Evolutionary conservation across 495 filamentous ascomycete species (phyloP), one percentile per base, ranked within the genome.

Genomic region (Durotheca rogersii): DNA sequence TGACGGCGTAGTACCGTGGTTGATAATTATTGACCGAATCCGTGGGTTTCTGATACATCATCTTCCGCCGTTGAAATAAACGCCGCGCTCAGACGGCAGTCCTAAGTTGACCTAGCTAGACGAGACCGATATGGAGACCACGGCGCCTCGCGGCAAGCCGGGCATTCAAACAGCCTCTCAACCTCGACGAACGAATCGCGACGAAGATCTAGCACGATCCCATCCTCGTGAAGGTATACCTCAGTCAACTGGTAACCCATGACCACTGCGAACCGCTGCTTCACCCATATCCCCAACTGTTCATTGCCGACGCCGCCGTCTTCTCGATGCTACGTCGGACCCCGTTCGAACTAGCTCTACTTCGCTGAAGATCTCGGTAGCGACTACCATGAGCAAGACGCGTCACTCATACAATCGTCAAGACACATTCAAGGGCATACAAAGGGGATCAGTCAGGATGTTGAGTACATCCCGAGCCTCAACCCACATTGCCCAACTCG

Each of bases 301-400:
- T 19, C n/a, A n/a, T n/a, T 12, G 16, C 7, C 19, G 27, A 9
- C 23, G 41, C 15, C 9, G 30, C 20, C 4, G 1, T 19, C 10
- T 35, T 12, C 36, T 17, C 9, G n/a, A n/a, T n/a, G n/a, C n/a
- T n/a, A n/a, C n/a, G n/a, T n/a, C n/a, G n/a, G n/a, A 9, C 18
- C 14, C 3, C 25, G 31, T 14, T 6, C 27, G n/a, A n/a, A 7
- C 23, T 25, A 25, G 4, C 36, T 18, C 4, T 21, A 1, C 19
- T n/a, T 12, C 3, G 48, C 42, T 9, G 39, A 44, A 20, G 53
- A 57, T 21, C 34, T 48, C 14, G 34, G 17, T 16, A 48, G 46
- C 23, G 49, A 46, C n/a, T 2, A 44, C 53, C 34, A 57, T 37
- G 48, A 47, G 53, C 25, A 47, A 32, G 12, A 53, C 14, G 9